Conservation (phyloP, 805 yeast genomes). For the Wickerhamiella vanderwaltii region DNA sequence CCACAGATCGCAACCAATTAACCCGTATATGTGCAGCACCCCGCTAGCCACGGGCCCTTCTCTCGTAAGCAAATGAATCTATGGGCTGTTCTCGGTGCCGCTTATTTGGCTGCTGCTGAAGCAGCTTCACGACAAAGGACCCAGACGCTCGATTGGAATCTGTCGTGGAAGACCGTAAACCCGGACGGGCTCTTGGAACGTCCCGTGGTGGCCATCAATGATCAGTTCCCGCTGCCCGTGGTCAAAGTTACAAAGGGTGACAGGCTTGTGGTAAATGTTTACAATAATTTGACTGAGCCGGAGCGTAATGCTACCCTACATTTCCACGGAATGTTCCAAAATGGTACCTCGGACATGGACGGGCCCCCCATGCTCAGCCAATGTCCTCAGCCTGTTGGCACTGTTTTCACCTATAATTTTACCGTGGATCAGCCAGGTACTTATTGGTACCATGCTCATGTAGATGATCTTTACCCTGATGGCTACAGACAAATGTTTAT, state of each 20-base stretch:
- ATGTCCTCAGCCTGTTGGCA: conserved; percentile 81
- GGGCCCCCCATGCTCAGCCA: conserved; percentile 84
- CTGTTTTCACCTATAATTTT: conserved; percentile 69
- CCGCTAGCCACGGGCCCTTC: no score
- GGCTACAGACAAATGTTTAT: conserved; percentile 54
- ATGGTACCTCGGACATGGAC: conserved; percentile 67
- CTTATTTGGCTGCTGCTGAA: conserved; percentile 8
- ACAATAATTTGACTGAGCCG: conserved; percentile 53
- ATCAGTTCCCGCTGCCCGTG: conserved; percentile 76
- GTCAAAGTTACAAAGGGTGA: conserved; percentile 71
- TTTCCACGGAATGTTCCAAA: conserved; percentile 87
- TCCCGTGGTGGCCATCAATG: conserved; percentile 50
- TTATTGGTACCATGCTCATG: conserved; percentile 96
- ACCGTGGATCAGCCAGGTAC: conserved; percentile 82
- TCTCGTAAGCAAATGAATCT: no score
- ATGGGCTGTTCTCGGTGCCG: no score
- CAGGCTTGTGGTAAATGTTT: conserved; percentile 55
- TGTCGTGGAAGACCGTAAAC: conserved; percentile 28
- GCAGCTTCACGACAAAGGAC: conserved; percentile 7
- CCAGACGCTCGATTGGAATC: conserved; percentile 29
- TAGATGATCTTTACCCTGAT: conserved; percentile 81
- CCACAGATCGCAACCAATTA: no score
- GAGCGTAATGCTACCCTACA: conserved; percentile 65
- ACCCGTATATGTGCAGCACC: no score
- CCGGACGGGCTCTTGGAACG: conserved; percentile 47